phyloP scores from a whole-genome alignment of 345 rosid genomes.

The Corchorus capsularis region DNA sequence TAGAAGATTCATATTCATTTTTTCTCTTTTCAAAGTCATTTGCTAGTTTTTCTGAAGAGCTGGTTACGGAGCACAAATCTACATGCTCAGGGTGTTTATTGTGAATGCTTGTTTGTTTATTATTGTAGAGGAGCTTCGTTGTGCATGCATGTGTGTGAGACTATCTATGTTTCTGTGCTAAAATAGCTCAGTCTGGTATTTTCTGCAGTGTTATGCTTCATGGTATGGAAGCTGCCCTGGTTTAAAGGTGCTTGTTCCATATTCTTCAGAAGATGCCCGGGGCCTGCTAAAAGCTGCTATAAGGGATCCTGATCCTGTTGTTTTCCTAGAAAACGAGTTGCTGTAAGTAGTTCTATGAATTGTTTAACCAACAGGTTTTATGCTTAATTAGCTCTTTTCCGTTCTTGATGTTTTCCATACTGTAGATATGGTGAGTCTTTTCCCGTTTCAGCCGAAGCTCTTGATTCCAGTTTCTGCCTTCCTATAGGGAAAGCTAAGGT shows the following conservation, averaged over 20 bases:
- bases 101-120: neutral
- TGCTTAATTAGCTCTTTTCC: slow-evolving; percentile 12
- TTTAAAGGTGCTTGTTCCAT: slow-evolving; percentile 80
- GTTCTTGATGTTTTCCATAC: slow-evolving; percentile 13
- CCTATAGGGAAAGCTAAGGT: slow-evolving; percentile 99
- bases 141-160: neutral
- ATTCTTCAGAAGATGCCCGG: slow-evolving; percentile 89
- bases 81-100: neutral
- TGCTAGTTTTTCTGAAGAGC: neutral
- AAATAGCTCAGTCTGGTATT: slow-evolving; percentile 5
- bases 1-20: neutral
- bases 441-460: slow-evolving; percentile 85
- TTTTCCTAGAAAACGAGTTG: slow-evolving; percentile 93
- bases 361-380: neutral
- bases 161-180: neutral
- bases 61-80: neutral
- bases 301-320: slow-evolving; percentile 95
- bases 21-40: neutral
- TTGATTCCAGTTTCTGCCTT: slow-evolving; percentile 91
- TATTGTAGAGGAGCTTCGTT: neutral
- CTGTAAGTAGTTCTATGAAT: slow-evolving; percentile 52
- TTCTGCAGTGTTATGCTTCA: slow-evolving; percentile 83
- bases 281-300: slow-evolving; percentile 94
- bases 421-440: slow-evolving; percentile 89
- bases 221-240: slow-evolving; percentile 94